Base-by-base conservation (phyloP, 1,284 basidiomycete genomes). In the Cutaneotrichosporon mucoides region DNA sequence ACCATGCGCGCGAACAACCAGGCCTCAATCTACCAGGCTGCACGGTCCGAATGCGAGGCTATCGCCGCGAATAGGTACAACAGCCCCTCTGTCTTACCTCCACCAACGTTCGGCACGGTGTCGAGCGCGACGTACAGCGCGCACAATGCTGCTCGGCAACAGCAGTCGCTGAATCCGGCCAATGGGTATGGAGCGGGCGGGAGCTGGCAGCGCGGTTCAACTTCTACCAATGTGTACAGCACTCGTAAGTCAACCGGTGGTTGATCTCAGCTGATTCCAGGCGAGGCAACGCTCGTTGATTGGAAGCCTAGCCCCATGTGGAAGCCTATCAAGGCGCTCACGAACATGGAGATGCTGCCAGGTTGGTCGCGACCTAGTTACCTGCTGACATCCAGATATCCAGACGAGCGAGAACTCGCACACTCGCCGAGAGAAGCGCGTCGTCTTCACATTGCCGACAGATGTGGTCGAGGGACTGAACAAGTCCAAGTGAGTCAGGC, bases 231-330 rank as follows among this genome's bases (percentile, higher is more conserved):
- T 38, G 53, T 45, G 13, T 54, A 45, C 44, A 47, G 6, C 15
- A 34, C n/a, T n/a, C 51, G 51, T 42, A 37, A 24, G 49, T 51
- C n/a, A 38, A n/a, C n/a, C n/a, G 24, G 24, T 3, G 24, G n/a
- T 1, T 33, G 16, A 38, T 33, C 10, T 9, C 37, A 4, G 50
- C 53, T 51, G 40, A 51, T 38, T 6, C 7, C 45, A 57, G 48
- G 60, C 38, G 55, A 60, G 8, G 37, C 62, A 1, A 53, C 44
- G 0, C 55, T 77, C 15, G 63, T 62, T 12, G 72, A 76, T 40
- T 79, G 77, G 77, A 76, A 76, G 57, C 36, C 66, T 3, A 75
- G 70, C 44, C 76, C 77, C 1, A 70, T 76, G 68, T 79, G 75
- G 74, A 77, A 73, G 56, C 73, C 75, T 4, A 60, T 77, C 40